phyloP scores from a whole-genome alignment of 208 protist species.

The Strigomonas oncopelti region DNA sequence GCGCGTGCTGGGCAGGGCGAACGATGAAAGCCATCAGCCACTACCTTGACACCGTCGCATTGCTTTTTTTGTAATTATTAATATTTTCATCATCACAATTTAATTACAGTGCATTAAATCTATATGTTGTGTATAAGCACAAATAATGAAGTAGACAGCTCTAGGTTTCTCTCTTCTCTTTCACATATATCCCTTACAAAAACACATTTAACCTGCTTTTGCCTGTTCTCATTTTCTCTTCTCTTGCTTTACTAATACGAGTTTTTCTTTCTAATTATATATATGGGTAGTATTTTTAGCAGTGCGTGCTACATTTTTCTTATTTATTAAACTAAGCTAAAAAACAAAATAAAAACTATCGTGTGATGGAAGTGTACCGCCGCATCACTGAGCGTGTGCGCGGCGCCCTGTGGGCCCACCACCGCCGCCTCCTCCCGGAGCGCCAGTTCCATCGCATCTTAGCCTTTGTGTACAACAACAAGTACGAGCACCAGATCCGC shows the following conservation, averaged over 20 bases:
- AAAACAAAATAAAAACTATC: not conserved
- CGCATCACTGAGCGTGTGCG: constrained; percentile 87
- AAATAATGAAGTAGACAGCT: not conserved
- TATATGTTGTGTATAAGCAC: not conserved
- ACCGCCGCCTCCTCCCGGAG: constrained; percentile 87
- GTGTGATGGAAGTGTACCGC: constrained; percentile 85
- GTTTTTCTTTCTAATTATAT: not conserved
- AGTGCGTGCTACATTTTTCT: not conserved
- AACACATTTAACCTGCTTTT: not conserved
- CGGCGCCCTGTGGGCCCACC: constrained; percentile 88
- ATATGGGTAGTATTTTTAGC: no score
- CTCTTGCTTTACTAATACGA: not conserved
- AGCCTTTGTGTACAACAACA: constrained; percentile 92
- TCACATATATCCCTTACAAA: constrained; percentile 9
- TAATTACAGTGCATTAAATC: constrained; percentile 3
- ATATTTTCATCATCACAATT: constrained; percentile 9
- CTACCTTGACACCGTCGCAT: not conserved
- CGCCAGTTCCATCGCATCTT: constrained; percentile 89
- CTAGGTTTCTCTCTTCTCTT: constrained; percentile 7
- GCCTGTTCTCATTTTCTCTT: constrained; percentile 8
- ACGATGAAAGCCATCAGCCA: constrained; percentile 36
- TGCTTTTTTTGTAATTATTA: constrained; percentile 15
- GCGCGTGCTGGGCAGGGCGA: constrained; percentile 48
- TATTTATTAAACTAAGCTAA: constrained; percentile 11
- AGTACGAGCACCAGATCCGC: constrained; percentile 91